Conservation (phyloP, 2,329 filamentous ascomycete species). For the Zasmidium cellare region DNA sequence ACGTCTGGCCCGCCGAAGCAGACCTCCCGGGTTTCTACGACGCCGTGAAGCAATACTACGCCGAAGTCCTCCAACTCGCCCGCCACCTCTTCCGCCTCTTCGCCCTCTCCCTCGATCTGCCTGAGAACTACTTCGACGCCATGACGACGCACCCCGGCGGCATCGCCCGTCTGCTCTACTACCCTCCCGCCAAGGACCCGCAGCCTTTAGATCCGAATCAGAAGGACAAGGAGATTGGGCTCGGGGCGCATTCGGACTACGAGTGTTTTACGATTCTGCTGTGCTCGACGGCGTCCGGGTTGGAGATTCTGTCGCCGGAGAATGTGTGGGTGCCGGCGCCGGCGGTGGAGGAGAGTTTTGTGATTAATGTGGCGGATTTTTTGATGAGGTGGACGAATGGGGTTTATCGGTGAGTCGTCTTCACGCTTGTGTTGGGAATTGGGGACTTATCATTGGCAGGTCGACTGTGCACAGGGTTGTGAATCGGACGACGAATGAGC, state of each 20-base stretch:
- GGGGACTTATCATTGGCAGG: slow-evolving; percentile 35
- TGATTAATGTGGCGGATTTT: slow-evolving; percentile 55
- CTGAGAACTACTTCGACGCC: slow-evolving; percentile 41
- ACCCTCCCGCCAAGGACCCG: slow-evolving; percentile 34
- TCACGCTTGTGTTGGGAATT: background rate
- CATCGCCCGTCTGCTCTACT: slow-evolving; percentile 42
- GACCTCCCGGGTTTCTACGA: slow-evolving; percentile 42
- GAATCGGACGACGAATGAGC: slow-evolving; percentile 41
- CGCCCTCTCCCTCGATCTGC: slow-evolving; percentile 39
- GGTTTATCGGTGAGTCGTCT: background rate
- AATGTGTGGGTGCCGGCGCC: slow-evolving; percentile 47
- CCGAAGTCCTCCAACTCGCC: slow-evolving; percentile 38
- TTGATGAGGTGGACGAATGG: slow-evolving; percentile 51
- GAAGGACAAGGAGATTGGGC: slow-evolving; percentile 35
- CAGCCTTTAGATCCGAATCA: slow-evolving; percentile 16
- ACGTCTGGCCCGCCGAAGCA: slow-evolving; percentile 42
- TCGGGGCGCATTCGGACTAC: slow-evolving; percentile 40
- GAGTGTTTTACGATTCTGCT: slow-evolving; percentile 34
- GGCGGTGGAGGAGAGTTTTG: slow-evolving; percentile 46
- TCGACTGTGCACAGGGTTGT: slow-evolving; percentile 49
- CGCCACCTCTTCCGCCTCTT: slow-evolving; percentile 44
- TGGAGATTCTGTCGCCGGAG: slow-evolving; percentile 37
- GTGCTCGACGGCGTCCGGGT: slow-evolving; percentile 26
- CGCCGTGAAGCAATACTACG: slow-evolving; percentile 41
- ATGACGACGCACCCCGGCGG: slow-evolving; percentile 44